Evolutionary conservation across 1,284 basidiomycete genomes (phyloP), one percentile per base, ranked within the genome.

Genomic region (Tylopilus sp.): DNA sequence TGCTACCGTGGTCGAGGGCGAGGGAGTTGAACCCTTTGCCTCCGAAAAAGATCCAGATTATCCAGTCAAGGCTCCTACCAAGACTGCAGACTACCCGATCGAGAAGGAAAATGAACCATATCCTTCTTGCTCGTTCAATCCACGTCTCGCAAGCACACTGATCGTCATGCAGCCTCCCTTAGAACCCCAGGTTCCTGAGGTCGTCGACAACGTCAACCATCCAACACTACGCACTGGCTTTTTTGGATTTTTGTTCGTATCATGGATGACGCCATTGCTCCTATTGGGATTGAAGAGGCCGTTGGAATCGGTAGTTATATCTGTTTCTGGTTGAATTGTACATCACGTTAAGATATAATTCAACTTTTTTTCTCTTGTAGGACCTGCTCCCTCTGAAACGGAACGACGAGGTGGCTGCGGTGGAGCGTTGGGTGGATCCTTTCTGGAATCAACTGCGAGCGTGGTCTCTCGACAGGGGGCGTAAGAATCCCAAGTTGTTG

Each of bases 301-400:
- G n/a, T 52, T 65, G 57, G 61, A 63, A 63, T 61, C 61, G 61
- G 61, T 65, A 62, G 61, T 62, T 62, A 63, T 65, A 52, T 63
- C 55, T 20, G 29, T 43, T 55, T 62, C 55, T 54, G 57, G 57
- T 11, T 60, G 28, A 62, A 6, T 3, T 60, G 53, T 63, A 62
- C 28, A 50, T 50, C 48, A 48, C 18, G 41, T 59, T 53, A 52
- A 55, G n/a, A n/a, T 39, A 44, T 57, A 51, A 51, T 52, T 43
- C 31, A 35, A n/a, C 54, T 21, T 43, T 48, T 46, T 48, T 38
- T 26, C 35, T 39, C 12, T 7, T 48, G 53, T 46, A 66, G 61
- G 61, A 63, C 38, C 36, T 63, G 28, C 52, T 66, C 29, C 61
- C 61, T 45, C 46, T 63, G 21, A 64, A 54, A 55, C 62, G 59